Evolutionary conservation across 805 yeast species (phyloP), one percentile per base, ranked within the genome.

Genomic region (Lipomyces oligophaga): DNA sequence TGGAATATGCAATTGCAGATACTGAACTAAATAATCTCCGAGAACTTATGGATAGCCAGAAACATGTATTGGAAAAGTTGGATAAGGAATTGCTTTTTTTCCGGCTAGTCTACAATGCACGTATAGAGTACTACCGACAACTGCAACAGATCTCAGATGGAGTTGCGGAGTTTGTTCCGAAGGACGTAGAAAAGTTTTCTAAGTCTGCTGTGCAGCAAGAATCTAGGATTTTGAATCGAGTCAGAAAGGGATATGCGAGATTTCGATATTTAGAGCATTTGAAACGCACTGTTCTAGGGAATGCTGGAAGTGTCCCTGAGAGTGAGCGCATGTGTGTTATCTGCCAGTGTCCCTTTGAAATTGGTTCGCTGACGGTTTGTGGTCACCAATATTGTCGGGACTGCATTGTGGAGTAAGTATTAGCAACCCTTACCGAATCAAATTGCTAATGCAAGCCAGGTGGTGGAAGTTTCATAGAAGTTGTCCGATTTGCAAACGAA

Each of bases 311-410:
- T 5, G 45, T 42, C 15, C 41, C 58, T 10, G 68, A 67, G 7
- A 73, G 72, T 5, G 77, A 71, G 7, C 62, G 73, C 43, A 65
- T 74, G 16, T 93, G 98, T 64, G 75, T 81, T 26, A 89, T 93
- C 50, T 93, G 98, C 63, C 77, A 83, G 18, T 74, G 80, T 3
- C 62, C 76, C 1, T 85, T 88, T 40, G 70, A 76, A 2, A 71
- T 79, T 32, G 98, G 98, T 0, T 75, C 93, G 0, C 69, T 93
- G 45, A 83, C 95, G 0, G 79, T 79, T 7, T 93, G 98, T 72
- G 97, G 97, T 0, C 98, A 93, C 65, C 80, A 80, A 57, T 93
- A 83, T 61, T 93, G 98, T 63, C 76, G 78, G 47, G 84, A 77
- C 1, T 93, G 98, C 63, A 69, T 93, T 30, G 73, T 68, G 16